Evolutionary conservation across 2,329 filamentous ascomycete species (phyloP).

Genomic region (Massarina eburnea): DNA sequence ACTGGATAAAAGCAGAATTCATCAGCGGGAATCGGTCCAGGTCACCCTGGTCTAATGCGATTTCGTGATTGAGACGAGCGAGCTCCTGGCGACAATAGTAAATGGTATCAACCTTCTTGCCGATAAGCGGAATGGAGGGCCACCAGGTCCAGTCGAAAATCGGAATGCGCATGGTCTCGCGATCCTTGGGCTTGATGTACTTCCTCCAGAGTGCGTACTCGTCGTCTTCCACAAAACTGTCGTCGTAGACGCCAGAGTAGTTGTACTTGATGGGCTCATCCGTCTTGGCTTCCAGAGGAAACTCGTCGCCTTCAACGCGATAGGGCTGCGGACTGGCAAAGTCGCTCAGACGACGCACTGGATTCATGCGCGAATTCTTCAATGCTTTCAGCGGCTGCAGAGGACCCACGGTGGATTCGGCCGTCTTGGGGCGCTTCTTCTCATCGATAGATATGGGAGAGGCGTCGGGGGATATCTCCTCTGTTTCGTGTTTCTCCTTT

Average conservation of each 20-base stretch:
- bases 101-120: conserved; percentile 92
- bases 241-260: conserved; percentile 31
- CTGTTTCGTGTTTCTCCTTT: conserved; percentile 27
- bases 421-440: conserved; percentile 16
- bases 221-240: conserved; percentile 32
- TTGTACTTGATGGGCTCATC: conserved; percentile 34
- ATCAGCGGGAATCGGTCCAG: conserved; percentile 86
- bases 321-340: conserved; percentile 51
- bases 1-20: conserved; percentile 97
- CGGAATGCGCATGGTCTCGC: conserved; percentile 80
- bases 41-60: conserved; percentile 84
- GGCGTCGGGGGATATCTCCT: conserved; percentile 21
- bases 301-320: conserved; percentile 40
- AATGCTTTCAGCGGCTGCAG: conserved; percentile 20
- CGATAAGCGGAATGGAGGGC: conserved; percentile 74
- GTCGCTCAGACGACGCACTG: conserved; percentile 30
- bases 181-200: conserved; percentile 78
- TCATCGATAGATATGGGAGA: conserved; percentile 21
- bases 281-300: conserved; percentile 32
- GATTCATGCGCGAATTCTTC: conserved; percentile 27
- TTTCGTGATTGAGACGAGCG: conserved; percentile 85
- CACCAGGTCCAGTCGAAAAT: conserved; percentile 63
- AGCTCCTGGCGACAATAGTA: conserved; percentile 86
- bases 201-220: conserved; percentile 69
- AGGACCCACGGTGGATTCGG: conserved; percentile 18